Conservation (phyloP, 1,139 yeast species). For the Zygosaccharomyces pseudobailii region DNA sequence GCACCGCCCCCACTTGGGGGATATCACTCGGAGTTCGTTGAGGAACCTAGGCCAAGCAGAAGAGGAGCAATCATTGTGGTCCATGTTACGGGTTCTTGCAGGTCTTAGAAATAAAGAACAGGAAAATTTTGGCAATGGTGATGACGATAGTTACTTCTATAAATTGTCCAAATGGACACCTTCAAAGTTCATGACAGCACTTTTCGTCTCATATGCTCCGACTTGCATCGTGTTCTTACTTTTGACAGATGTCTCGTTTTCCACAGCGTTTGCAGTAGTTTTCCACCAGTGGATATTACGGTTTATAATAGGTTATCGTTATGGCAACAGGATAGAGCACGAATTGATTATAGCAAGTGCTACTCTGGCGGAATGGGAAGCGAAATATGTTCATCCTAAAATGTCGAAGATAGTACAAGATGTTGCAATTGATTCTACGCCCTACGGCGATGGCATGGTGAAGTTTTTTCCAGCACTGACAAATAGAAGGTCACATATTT, state of each 20-base stretch:
- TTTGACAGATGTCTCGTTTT: constrained; percentile 39
- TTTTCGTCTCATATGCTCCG: constrained; percentile 57
- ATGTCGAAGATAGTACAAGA: constrained; percentile 52
- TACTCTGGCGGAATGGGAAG: constrained; percentile 58
- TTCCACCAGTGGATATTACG: constrained; percentile 41
- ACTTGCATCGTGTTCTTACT: constrained; percentile 41
- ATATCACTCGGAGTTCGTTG: constrained; percentile 21
- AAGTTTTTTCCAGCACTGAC: constrained; percentile 39
- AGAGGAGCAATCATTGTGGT: constrained; percentile 23
- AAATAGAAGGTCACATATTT: constrained; percentile 24
- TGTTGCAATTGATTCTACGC: constrained; percentile 60
- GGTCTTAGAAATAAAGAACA: background rate
- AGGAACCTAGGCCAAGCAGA: constrained; percentile 9
- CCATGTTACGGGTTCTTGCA: constrained; percentile 18
- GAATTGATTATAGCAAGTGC: constrained; percentile 59
- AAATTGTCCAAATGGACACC: constrained; percentile 59
- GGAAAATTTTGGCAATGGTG: background rate
- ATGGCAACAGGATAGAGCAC: constrained; percentile 49
- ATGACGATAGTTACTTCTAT: constrained; percentile 37
- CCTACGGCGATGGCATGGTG: constrained; percentile 35
- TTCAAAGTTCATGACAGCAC: constrained; percentile 44
- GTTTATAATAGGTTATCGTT: constrained; percentile 41
- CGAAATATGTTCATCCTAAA: constrained; percentile 60
- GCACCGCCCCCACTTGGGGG: constrained; percentile 16
- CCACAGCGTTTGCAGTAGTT: constrained; percentile 38